Percentiles rank a stretch among this genome's conserved stretches.
These are phyloP conservation scores for Claviceps cyperi DNA, from an alignment of 2,329 filamentous ascomycete species.

Conservation along the genomic window DNA sequence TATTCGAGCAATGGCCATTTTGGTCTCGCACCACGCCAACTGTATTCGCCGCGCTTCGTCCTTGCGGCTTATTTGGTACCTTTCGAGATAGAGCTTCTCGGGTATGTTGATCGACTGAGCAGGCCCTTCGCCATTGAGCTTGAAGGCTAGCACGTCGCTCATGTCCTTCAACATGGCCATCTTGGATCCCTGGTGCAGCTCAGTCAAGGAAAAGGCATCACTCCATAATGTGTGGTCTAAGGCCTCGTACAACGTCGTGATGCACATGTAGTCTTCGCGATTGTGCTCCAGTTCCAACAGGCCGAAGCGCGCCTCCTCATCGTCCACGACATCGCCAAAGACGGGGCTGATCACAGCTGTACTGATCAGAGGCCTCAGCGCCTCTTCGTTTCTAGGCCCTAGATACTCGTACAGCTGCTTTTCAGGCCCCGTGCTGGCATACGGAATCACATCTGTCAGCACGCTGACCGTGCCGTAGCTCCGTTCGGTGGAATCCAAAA, in stretches of 20 bases:
- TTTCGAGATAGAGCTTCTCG: slow-evolving; percentile 36
- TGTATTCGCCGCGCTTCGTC: slow-evolving; percentile 33
- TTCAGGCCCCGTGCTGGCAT: slow-evolving; percentile 20
- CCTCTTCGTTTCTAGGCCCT: slow-evolving; percentile 13
- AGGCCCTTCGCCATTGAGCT: slow-evolving; percentile 27
- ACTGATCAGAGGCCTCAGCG: slow-evolving; percentile 19
- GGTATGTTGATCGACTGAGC: slow-evolving; percentile 35
- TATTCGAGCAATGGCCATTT: slow-evolving; percentile 13
- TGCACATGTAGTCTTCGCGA: slow-evolving; percentile 21
- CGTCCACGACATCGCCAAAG: slow-evolving; percentile 16
- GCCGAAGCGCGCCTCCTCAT: slow-evolving; percentile 24
- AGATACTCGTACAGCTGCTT: slow-evolving; percentile 31
- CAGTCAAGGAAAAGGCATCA: slow-evolving; percentile 23
- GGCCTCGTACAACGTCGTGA: slow-evolving; percentile 32
- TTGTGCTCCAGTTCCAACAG: slow-evolving; percentile 27
- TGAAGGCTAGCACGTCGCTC: slow-evolving; percentile 36
- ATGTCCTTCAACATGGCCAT: slow-evolving; percentile 30
- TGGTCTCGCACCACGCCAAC: slow-evolving; percentile 19
- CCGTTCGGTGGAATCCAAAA: slow-evolving; percentile 45
- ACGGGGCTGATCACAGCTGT: slow-evolving; percentile 17
- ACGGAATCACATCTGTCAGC: slow-evolving; percentile 25
- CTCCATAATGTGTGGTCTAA: slow-evolving; percentile 35
- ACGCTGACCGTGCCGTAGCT: slow-evolving; percentile 42
- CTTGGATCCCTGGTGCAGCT: slow-evolving; percentile 21
- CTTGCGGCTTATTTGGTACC: slow-evolving; percentile 32